Conservation (phyloP, 139 green algal genomes). For the Chlorella sp. region DNA sequence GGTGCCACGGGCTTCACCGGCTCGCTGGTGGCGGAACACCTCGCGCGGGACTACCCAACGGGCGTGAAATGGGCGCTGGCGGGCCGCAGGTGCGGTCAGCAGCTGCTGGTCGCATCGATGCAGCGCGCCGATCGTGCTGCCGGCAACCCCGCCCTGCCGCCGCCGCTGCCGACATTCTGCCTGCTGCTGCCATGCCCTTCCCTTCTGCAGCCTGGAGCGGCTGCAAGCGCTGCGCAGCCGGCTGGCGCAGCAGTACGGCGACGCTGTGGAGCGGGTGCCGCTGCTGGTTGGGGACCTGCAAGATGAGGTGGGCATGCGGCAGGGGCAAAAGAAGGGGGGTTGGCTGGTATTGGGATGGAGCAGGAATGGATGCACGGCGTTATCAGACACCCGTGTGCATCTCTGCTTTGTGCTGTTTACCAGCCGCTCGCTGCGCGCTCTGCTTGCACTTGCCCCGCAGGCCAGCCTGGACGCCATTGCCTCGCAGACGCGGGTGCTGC, state of each 20-base stretch:
- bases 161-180: too few species aligned
- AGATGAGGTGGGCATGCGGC: slow-evolving; percentile 57
- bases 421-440: too few species aligned
- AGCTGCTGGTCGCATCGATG: too few species aligned
- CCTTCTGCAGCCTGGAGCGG: slow-evolving; percentile 60
- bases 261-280: slow-evolving; percentile 63
- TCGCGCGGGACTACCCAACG: slow-evolving; percentile 71
- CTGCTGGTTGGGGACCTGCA: slow-evolving; percentile 72
- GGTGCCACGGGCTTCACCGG: slow-evolving; percentile 83
- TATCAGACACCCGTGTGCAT: too few species aligned
- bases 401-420: too few species aligned
- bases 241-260: slow-evolving; percentile 32
- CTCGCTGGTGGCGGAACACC: slow-evolving; percentile 80
- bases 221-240: slow-evolving; percentile 66
- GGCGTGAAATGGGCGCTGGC: slow-evolving; percentile 83
- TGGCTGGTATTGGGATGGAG: too few species aligned
- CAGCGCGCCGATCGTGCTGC: background rate
- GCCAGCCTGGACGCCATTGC: slow-evolving; percentile 63
- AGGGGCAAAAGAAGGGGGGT: too few species aligned
- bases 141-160: background rate
- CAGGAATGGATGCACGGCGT: too few species aligned
- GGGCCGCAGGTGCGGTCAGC: slow-evolving; percentile 43
- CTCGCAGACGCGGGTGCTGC: slow-evolving; percentile 70
- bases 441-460: background rate
- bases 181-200: too few species aligned